These are phyloP conservation scores for Hymenoscyphus fructigenus DNA, from an alignment of 2,329 filamentous ascomycete genomes.

Conservation along the genomic window DNA sequence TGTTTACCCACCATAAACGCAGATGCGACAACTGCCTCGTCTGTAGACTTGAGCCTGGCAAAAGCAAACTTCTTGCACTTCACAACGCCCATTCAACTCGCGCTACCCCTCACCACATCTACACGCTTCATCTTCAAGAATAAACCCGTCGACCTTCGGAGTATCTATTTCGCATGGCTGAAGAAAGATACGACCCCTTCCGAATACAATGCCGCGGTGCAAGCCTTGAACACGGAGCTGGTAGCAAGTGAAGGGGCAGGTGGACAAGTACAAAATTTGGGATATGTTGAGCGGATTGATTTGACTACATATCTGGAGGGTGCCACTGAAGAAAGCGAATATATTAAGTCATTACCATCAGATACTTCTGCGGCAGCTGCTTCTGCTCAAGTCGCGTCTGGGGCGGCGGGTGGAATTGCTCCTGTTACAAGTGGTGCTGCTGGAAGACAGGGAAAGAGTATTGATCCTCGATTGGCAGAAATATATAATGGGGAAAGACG, in stretches of 20 bases:
- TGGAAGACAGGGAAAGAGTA: constrained; percentile 59
- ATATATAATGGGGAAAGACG: constrained; percentile 91
- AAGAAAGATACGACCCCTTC: constrained; percentile 88
- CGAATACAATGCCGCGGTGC: constrained; percentile 85
- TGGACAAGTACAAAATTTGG: constrained; percentile 78
- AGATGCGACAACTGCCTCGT: constrained; percentile 61
- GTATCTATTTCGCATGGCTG: constrained; percentile 93
- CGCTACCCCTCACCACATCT: constrained; percentile 66
- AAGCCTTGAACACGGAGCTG: constrained; percentile 77
- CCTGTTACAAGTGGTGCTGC: constrained; percentile 45
- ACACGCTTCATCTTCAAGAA: constrained; percentile 86
- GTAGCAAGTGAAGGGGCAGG: constrained; percentile 49
- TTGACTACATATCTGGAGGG: constrained; percentile 92
- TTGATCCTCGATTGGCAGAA: constrained; percentile 79
- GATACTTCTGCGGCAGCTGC: constrained; percentile 47
- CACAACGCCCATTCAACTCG: constrained; percentile 56
- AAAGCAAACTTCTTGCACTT: constrained; percentile 80
- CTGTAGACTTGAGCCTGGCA: constrained; percentile 59
- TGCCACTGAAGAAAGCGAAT: constrained; percentile 85
- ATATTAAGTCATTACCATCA: constrained; percentile 79
- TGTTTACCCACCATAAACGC: constrained; percentile 73
- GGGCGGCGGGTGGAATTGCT: constrained; percentile 41
- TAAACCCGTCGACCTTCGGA: constrained; percentile 78
- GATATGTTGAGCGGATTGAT: constrained; percentile 89
- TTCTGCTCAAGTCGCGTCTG: constrained; percentile 48